These are phyloP conservation scores for Salix suchowensis DNA, from an alignment of 345 rosid species.

Conservation along the genomic window DNA sequence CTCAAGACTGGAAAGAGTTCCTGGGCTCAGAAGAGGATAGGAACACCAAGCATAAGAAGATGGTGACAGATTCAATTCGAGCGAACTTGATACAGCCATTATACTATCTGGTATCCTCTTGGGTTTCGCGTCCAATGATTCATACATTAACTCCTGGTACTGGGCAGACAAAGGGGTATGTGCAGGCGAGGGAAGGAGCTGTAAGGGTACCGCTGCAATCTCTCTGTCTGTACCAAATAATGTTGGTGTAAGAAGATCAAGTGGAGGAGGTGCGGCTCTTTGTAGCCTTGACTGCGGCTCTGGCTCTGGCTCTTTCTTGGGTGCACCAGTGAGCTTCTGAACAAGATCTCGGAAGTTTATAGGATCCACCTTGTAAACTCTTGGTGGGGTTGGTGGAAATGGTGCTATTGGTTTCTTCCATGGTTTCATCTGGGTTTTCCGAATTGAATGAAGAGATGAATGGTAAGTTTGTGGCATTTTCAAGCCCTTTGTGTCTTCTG, in stretches of 20 bases:
- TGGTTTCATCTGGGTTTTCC: constrained; percentile 49
- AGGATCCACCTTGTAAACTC: constrained; percentile 76
- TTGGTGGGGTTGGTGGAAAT: constrained; percentile 56
- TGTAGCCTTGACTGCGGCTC: constrained; percentile 29
- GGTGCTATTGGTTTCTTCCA: constrained; percentile 64
- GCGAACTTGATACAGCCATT: constrained; percentile 13
- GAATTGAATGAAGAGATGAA: constrained; percentile 50
- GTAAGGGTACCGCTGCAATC: not conserved
- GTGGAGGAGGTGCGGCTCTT: constrained; percentile 44
- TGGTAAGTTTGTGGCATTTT: constrained; percentile 22
- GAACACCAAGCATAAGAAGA: constrained; percentile 51
- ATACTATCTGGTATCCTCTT: constrained; percentile 10
- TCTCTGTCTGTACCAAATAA: not conserved
- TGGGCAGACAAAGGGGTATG: constrained; percentile 22
- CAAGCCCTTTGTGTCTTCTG: constrained; percentile 5
- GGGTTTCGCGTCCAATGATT: constrained; percentile 11
- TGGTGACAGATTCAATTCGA: constrained; percentile 37
- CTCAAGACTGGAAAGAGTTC: constrained; percentile 53
- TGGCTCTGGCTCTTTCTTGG: constrained; percentile 7
- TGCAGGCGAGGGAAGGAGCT: constrained; percentile 12
- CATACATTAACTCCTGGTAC: constrained; percentile 29
- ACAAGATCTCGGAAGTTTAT: constrained; percentile 74
- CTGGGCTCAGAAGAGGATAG: constrained; percentile 53
- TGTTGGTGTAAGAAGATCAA: constrained; percentile 12
- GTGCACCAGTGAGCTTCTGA: constrained; percentile 69